Conservation (phyloP, 1,139 yeast genomes). For the Arxiozyma slooffiae region DNA sequence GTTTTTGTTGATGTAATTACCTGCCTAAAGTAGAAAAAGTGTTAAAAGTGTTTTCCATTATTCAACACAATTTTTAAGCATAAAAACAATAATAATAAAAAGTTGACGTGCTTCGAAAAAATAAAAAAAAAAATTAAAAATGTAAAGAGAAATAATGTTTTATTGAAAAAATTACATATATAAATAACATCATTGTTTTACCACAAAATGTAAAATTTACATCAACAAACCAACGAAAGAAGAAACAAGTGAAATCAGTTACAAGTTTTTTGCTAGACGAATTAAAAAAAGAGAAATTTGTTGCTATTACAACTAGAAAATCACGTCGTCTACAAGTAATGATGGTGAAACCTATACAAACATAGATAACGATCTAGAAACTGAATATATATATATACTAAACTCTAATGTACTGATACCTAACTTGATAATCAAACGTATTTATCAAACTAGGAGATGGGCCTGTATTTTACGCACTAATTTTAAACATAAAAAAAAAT, state of each 20-base stretch:
- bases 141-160: conserved; percentile 46
- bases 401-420: conserved; percentile 41
- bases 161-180: conserved; percentile 40
- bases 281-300: conserved; percentile 12
- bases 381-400: too few relatives aligned
- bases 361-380: conserved; percentile 3
- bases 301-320: conserved; percentile 43
- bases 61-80: conserved; percentile 21
- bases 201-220: conserved; percentile 18
- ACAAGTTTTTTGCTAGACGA: background rate
- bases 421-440: conserved; percentile 57
- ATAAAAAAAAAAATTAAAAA: conserved; percentile 56
- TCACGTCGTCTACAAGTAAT: conserved; percentile 53
- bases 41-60: too few relatives aligned
- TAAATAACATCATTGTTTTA: conserved; percentile 32
- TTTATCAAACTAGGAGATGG: conserved; percentile 96
- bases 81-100: background rate
- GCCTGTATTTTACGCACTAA: conserved; percentile 79
- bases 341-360: conserved; percentile 26
- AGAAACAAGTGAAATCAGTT: conserved; percentile 5
- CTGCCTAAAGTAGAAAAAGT: background rate
- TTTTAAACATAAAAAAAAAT: conserved; percentile 78
- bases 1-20: background rate
- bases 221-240: background rate
- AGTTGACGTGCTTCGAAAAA: conserved; percentile 55